A percentile compares a stretch with the other conserved stretches of the same genome.
These are phyloP conservation scores for Rhododendron kiyosumense DNA, from an alignment of 148 eudicot species.

Conservation along the genomic window DNA sequence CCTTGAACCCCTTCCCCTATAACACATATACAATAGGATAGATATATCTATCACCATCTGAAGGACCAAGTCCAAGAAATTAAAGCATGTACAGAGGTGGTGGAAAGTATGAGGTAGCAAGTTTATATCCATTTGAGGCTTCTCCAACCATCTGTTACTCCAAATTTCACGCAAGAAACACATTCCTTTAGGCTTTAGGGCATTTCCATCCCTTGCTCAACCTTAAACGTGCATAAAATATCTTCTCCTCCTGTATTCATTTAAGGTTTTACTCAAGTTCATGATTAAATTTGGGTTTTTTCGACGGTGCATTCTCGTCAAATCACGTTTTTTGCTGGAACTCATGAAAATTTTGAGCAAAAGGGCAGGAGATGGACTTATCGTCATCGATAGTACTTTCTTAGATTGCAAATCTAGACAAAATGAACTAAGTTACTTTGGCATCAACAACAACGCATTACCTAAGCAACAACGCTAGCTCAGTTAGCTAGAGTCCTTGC, in stretches of 20 bases:
- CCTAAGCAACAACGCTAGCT: background rate
- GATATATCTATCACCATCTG: background rate
- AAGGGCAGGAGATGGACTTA: background rate
- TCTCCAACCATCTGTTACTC: background rate
- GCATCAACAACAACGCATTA: background rate
- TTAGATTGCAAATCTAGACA: background rate
- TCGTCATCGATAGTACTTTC: background rate
- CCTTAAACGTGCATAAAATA: background rate
- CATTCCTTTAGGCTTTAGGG: background rate
- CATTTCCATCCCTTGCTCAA: background rate
- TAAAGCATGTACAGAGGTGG: background rate
- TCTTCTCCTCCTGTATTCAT: too few relatives aligned
- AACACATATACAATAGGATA: conserved; percentile 7
- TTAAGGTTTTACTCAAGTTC: background rate
- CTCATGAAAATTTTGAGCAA: background rate
- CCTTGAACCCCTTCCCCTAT: conserved; percentile 85
- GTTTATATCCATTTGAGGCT: background rate
- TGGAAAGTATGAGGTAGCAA: background rate
- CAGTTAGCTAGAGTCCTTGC: too few relatives aligned
- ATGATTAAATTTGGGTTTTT: background rate
- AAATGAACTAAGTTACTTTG: background rate
- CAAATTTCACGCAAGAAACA: background rate
- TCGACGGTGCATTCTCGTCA: background rate
- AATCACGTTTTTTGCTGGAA: background rate
- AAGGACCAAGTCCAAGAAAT: background rate